Conservation (phyloP, 2,329 filamentous ascomycete genomes). For the Penicillium sp. region DNA sequence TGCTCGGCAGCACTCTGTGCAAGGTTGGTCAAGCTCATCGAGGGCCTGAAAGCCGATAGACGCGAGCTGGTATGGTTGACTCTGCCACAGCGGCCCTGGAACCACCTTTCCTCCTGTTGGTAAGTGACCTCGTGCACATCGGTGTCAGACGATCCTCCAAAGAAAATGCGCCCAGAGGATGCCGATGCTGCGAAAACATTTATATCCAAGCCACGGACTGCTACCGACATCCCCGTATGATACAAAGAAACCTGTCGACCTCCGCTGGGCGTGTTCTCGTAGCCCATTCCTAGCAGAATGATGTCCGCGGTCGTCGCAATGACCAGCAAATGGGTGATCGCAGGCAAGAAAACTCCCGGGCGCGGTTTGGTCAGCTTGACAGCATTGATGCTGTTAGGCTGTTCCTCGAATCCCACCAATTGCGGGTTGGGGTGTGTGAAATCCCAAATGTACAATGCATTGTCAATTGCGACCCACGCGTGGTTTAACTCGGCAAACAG, state of each 20-base stretch:
- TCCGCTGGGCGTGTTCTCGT: conserved; percentile 63
- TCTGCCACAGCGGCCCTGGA: conserved; percentile 81
- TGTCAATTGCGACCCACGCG: conserved; percentile 94
- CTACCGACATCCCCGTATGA: conserved; percentile 80
- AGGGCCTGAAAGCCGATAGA: conserved; percentile 58
- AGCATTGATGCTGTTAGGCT: conserved; percentile 82
- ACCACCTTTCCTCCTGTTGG: conserved; percentile 97
- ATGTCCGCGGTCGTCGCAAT: conserved; percentile 85
- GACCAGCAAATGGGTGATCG: conserved; percentile 84
- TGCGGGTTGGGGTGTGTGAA: conserved; percentile 92
- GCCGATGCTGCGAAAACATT: conserved; percentile 74
- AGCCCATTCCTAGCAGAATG: conserved; percentile 78
- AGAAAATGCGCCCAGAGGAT: conserved; percentile 87
- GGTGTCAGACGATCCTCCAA: conserved; percentile 74
- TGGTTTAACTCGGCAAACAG: conserved; percentile 93
- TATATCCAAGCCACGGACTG: conserved; percentile 73
- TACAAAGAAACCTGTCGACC: conserved; percentile 75
- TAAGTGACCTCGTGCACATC: conserved; percentile 94
- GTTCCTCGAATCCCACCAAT: conserved; percentile 87
- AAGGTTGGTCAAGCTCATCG: conserved; percentile 41
- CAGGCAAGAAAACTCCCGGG: conserved; percentile 78
- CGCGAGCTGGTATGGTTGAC: conserved; percentile 81
- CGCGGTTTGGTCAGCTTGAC: conserved; percentile 85
- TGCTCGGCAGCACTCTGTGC: conserved; percentile 55
- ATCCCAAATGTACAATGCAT: conserved; percentile 95